Base-by-base conservation (phyloP, 495 filamentous ascomycete genomes). In the Penicillium verhagenii region DNA sequence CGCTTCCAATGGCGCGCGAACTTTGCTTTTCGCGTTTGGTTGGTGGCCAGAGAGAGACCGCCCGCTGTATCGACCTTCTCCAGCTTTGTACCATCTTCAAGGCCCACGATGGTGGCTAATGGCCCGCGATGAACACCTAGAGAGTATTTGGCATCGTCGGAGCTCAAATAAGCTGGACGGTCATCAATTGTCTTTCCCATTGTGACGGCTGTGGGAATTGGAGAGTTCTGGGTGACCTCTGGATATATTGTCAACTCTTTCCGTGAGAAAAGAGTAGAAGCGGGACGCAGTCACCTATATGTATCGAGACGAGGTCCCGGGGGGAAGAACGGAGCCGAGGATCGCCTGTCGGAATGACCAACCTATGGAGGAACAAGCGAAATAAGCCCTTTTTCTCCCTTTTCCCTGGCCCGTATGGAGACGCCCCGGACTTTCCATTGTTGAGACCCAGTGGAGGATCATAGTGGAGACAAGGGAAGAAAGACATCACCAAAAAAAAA, bases 121-220 rank as follows among this genome's bases (percentile, higher is more conserved):
- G 72, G 70, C n/a, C 72, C 72, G 19, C 72, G 70, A 61, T 71
- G 61, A 31, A 61, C 43, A 38, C 72, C 72, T 23, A 75, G 54
- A 6, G 66, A 67, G 48, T 69, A 71, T 49, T 65, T 73, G 53
- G 70, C 67, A 43, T 62, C 58, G 28, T 66, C 52, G 57, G 66
- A 61, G 50, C 40, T 64, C 52, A 67, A 52, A 54, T 65, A 64
- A 20, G 68, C 54, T 5, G 63, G 59, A 37, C 65, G 66, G 53
- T 67, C 64, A 38, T 59, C 65, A 33, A 53, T 52, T 33, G 49
- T 58, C 54, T 59, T 55, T 51, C 56, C 64, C 65, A 67, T 67
- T 46, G 39, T 67, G 44, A 47, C 52, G 39, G 47, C 20, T 47
- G 49, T 6, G 2, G 18, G 38, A 51, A 8, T 29, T n/a, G n/a